A percentile compares a stretch with the other conserved stretches of the same genome.
These are phyloP conservation scores for Candida chilensis DNA, from an alignment of 805 yeast species.

Conservation along the genomic window DNA sequence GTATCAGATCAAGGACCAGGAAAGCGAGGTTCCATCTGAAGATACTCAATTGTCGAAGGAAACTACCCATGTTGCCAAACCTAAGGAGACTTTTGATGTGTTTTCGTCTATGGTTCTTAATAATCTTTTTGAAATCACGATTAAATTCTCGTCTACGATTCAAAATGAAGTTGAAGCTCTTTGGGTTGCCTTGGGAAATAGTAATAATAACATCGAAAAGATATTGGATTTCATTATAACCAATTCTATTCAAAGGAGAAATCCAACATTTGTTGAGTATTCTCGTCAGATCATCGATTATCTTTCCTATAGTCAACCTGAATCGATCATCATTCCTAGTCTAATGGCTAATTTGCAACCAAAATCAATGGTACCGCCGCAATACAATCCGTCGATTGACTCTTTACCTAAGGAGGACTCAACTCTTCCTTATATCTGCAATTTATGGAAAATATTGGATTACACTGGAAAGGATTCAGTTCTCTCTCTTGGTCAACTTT, in stretches of 20 bases:
- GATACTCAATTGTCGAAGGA: constrained; percentile 6
- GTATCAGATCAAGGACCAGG: constrained; percentile 3
- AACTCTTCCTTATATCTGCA: constrained; percentile 66
- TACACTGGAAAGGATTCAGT: constrained; percentile 59
- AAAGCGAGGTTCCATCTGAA: too few species aligned
- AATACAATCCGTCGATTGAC: constrained; percentile 18
- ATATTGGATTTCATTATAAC: constrained; percentile 63
- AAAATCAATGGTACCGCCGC: constrained; percentile 79
- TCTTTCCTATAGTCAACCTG: constrained; percentile 45
- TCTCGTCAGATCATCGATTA: constrained; percentile 79
- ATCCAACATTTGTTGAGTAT: constrained; percentile 65
- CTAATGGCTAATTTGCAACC: constrained; percentile 72
- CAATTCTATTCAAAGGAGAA: constrained; percentile 61
- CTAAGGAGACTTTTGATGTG: constrained; percentile 15
- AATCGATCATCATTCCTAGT: constrained; percentile 45
- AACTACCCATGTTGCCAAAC: constrained; percentile 23
- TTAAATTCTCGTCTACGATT: constrained; percentile 61
- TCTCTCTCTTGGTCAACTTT: constrained; percentile 81
- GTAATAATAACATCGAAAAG: constrained; percentile 61
- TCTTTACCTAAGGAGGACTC: constrained; percentile 18
- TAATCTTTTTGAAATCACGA: constrained; percentile 79
- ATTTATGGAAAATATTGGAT: constrained; percentile 49
- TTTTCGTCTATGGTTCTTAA: constrained; percentile 58
- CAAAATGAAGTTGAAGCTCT: constrained; percentile 88
- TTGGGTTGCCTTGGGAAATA: constrained; percentile 91